Conservation (phyloP, 2,329 filamentous ascomycete species). For the Gliomastix tumulicola region DNA sequence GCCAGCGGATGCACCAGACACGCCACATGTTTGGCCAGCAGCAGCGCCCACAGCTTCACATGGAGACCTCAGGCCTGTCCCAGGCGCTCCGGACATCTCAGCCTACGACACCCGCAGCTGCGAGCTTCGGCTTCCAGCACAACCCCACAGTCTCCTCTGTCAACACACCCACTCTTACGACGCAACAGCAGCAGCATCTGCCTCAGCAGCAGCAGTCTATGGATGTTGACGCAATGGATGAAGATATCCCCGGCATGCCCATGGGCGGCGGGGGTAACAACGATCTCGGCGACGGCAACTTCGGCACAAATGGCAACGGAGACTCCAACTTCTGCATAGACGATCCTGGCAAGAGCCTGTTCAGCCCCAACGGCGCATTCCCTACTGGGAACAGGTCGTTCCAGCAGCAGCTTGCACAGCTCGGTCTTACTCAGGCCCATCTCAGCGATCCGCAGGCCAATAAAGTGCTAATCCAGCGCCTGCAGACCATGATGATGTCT, state of each 20-base stretch:
- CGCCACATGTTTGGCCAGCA: constrained; percentile 63
- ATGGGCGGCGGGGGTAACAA: constrained; percentile 50
- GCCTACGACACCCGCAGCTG: constrained; percentile 74
- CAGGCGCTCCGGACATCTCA: constrained; percentile 81
- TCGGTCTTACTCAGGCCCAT: constrained; percentile 69
- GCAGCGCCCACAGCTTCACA: constrained; percentile 64
- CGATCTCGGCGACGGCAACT: constrained; percentile 20
- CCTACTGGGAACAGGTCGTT: constrained; percentile 53
- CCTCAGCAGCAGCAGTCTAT: constrained; percentile 37
- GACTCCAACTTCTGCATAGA: constrained; percentile 64
- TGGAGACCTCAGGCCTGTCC: constrained; percentile 68
- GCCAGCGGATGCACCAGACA: constrained; percentile 60
- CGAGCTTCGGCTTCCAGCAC: constrained; percentile 74
- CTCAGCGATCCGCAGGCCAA: constrained; percentile 70
- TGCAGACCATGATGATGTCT: constrained; percentile 57
- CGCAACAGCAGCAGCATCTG: constrained; percentile 53
- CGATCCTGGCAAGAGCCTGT: constrained; percentile 89
- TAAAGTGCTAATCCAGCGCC: constrained; percentile 46
- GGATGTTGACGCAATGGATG: constrained; percentile 62
- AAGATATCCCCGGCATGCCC: constrained; percentile 59
- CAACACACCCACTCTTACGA: constrained; percentile 86
- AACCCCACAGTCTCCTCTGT: constrained; percentile 97
- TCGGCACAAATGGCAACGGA: constrained; percentile 37
- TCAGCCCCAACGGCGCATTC: constrained; percentile 73
- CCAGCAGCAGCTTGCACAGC: constrained; percentile 62